Evolutionary conservation across 2,329 filamentous ascomycete species (phyloP), one percentile per base, ranked within the genome.

Genomic region (Diaporthe vexans): DNA sequence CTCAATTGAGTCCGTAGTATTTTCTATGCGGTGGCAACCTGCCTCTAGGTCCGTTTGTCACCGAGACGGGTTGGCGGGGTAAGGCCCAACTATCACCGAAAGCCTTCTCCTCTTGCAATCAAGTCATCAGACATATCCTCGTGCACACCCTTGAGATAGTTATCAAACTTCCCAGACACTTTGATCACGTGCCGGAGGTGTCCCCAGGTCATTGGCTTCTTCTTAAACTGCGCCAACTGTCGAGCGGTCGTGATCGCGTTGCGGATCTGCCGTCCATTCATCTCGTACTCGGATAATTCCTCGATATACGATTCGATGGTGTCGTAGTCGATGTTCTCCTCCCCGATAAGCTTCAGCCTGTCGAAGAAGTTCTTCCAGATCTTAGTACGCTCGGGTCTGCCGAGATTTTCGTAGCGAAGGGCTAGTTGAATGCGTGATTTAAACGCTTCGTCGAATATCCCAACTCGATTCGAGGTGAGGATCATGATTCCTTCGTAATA

Each of bases 361-460:
- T 63, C 17, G 40, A 81, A 67, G 33, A 82, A 79, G 51, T 81
- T 79, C 2, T 61, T 52, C 80, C 79, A 82, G 26, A 81, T 80
- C 10, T 76, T 13, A 1, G 35, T 56, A 0, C 79, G 76, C 10
- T 77, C 72, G 0, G 29, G 21, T 5, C 72, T 35, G 10, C 52
- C 74, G 1, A 81, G 73, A 3, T 73, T 73, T 8, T 76, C 65
- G 69, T 82, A 82, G 54, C 80, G 77, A 1, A 82, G 69, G 0
- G 77, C 74, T 1, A 82, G 70, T 24, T 81, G 79, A 40, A 82
- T 81, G 3, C 81, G 78, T 2, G 81, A 82, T 35, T 81, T 79
- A 75, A 83, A 81, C 4, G 79, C 81, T 56, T 80, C 78, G 57
- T 83, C 81, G 15, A 83, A 80, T 4, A 76, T 78, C 0, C 78